These are phyloP conservation scores for Tieghemostelium lacteum DNA, from an alignment of 78 protist genomes.

Conservation along the genomic window DNA sequence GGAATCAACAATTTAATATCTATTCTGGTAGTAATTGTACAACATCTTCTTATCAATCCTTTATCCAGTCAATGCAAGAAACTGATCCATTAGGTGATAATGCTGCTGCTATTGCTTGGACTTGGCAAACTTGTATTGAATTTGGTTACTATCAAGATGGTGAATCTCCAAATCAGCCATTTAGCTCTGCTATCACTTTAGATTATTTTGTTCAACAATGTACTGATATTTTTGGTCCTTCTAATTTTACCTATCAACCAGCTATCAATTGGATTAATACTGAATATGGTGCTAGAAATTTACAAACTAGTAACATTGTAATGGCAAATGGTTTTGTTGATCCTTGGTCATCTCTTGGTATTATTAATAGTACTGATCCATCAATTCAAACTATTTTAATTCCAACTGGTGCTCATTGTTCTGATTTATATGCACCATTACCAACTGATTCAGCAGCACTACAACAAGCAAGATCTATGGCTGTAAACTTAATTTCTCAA, in stretches of 20 bases:
- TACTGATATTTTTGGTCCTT: background rate
- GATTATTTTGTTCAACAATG: constrained; percentile 6
- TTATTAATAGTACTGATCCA: background rate
- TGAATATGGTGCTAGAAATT: constrained; percentile 67
- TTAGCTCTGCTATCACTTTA: background rate
- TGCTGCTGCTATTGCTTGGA: background rate
- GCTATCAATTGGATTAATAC: constrained; percentile 34
- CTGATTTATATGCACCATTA: background rate
- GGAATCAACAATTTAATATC: background rate
- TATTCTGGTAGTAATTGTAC: background rate
- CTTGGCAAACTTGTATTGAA: background rate
- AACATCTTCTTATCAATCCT: background rate
- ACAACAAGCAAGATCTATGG: background rate
- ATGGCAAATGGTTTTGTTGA: constrained; percentile 75
- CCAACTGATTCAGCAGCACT: background rate
- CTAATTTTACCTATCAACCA: background rate
- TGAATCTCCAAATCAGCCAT: background rate
- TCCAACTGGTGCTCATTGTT: background rate
- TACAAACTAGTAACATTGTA: background rate
- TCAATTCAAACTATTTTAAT: constrained; percentile 6
- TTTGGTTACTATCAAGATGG: constrained; percentile 15
- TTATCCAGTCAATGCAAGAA: background rate
- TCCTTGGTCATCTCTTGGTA: constrained; percentile 63
- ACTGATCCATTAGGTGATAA: background rate
- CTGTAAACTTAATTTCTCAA: background rate